Evolutionary conservation across 2,329 filamentous ascomycete species (phyloP).

Genomic region (Exophiala aquamarina): DNA sequence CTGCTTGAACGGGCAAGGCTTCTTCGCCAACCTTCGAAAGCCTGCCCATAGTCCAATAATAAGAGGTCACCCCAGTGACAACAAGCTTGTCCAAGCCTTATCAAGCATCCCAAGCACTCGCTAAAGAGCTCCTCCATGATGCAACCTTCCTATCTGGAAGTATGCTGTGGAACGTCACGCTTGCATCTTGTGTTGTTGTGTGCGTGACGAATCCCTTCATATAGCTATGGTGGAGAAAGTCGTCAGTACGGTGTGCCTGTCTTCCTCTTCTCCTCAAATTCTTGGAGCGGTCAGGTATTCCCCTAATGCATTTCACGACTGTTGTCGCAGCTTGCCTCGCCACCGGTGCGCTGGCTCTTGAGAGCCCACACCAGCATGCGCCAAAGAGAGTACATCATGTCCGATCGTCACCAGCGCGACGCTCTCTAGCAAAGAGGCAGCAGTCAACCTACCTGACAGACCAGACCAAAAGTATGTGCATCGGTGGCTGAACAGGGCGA

Average conservation of each 20-base stretch:
- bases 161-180: conserved; percentile 10
- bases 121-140: conserved; percentile 10
- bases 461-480: conserved; percentile 21
- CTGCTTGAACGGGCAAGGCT: conserved; percentile 20
- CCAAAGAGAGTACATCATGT: conserved; percentile 10
- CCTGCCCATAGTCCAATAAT: too few species aligned
- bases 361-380: conserved; percentile 18
- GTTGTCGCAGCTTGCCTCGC: conserved; percentile 16
- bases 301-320: conserved; percentile 12
- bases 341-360: conserved; percentile 13
- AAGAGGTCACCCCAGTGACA: too few species aligned
- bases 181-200: background rate
- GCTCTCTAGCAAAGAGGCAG: conserved; percentile 14
- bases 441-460: conserved; percentile 18
- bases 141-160: conserved; percentile 23
- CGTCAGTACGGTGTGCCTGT: conserved; percentile 1
- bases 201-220: background rate
- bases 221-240: background rate
- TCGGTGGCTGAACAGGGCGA: background rate
- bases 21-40: conserved; percentile 3
- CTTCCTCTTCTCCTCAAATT: background rate
- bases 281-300: background rate
- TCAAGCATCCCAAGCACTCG: conserved; percentile 9
- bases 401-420: conserved; percentile 3
- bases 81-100: conserved; percentile 17